Conservation (phyloP, 2,329 filamentous ascomycete genomes). For the Ophiocordyceps camponoti-floridani region DNA sequence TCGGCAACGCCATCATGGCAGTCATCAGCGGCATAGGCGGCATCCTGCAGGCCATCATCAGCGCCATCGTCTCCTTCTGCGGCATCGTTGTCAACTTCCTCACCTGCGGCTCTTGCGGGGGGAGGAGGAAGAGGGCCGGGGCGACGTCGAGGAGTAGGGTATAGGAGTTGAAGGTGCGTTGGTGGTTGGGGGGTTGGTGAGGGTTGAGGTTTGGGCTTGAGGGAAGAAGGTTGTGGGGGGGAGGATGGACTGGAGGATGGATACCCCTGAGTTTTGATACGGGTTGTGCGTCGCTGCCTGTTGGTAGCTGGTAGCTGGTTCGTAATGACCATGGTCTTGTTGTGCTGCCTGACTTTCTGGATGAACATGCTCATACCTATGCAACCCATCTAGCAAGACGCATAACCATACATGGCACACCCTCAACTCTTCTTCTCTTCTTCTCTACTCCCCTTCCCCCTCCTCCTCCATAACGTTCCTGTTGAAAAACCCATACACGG, state of each 20-base stretch:
- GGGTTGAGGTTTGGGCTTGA: background rate
- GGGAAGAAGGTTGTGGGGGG: too few relatives aligned
- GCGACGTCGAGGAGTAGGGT: slow-evolving; percentile 7
- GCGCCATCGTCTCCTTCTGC: slow-evolving; percentile 45
- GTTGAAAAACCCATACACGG: slow-evolving; percentile 69
- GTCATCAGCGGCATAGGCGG: slow-evolving; percentile 48
- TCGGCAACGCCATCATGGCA: slow-evolving; percentile 49
- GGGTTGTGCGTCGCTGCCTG: too few relatives aligned
- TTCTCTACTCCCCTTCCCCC: slow-evolving; percentile 4
- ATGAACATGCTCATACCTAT: too few relatives aligned
- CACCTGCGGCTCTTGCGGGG: slow-evolving; percentile 28
- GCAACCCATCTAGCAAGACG: too few relatives aligned
- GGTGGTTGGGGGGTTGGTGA: background rate
- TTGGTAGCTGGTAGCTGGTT: too few relatives aligned
- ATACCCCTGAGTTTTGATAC: background rate
- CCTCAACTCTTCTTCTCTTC: background rate
- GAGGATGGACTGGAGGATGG: background rate
- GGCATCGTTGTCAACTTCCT: slow-evolving; percentile 50
- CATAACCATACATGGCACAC: background rate
- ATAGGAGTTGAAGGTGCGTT: slow-evolving; percentile 1
- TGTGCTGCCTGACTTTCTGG: too few relatives aligned
- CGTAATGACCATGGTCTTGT: too few relatives aligned
- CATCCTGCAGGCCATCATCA: slow-evolving; percentile 49
- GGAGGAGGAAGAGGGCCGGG: background rate
- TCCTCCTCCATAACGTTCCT: slow-evolving; percentile 38